phyloP scores from a whole-genome alignment of 1,284 basidiomycete species.

The Acaromyces ingoldii region DNA sequence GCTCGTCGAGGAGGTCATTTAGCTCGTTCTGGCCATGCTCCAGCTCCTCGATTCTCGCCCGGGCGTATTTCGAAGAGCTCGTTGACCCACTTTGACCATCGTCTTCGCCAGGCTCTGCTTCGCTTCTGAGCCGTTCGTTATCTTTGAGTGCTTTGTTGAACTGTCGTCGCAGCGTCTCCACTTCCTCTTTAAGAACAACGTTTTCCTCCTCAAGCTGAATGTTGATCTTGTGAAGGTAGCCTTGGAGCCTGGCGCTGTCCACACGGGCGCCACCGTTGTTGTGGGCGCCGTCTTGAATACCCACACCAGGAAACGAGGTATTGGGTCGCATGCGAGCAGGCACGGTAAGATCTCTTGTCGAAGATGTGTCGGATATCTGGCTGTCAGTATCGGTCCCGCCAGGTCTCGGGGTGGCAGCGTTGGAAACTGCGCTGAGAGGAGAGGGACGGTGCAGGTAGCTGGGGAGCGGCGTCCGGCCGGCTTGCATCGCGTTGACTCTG shows the following conservation, averaged over 20 bases:
- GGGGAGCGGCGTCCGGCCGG: no score
- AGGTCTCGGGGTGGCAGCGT: background rate
- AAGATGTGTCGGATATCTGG: background rate
- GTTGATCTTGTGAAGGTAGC: conserved; percentile 10
- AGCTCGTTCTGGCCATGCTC: conserved; percentile 7
- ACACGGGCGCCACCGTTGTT: background rate
- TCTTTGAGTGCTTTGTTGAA: conserved; percentile 9
- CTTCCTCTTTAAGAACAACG: conserved; percentile 1
- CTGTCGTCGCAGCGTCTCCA: conserved; percentile 2
- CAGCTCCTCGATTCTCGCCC: background rate
- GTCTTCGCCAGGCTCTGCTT: background rate
- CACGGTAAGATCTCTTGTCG: conserved; percentile 4
- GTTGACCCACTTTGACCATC: background rate
- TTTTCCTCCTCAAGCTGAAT: conserved; percentile 5
- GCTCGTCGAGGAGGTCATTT: conserved; percentile 9
- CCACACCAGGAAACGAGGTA: conserved; percentile 11
- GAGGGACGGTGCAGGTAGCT: no score
- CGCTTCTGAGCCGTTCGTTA: background rate
- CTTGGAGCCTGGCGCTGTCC: conserved; percentile 1
- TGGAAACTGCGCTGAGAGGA: no score
- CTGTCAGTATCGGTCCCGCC: background rate
- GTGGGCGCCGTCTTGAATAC: background rate
- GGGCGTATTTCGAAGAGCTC: background rate
- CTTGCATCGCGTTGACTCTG: no score
- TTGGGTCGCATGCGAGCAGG: conserved; percentile 5